Evolutionary conservation across 129 eudicot species (phyloP).

Genomic region (Smallanthus sonchifolius): DNA sequence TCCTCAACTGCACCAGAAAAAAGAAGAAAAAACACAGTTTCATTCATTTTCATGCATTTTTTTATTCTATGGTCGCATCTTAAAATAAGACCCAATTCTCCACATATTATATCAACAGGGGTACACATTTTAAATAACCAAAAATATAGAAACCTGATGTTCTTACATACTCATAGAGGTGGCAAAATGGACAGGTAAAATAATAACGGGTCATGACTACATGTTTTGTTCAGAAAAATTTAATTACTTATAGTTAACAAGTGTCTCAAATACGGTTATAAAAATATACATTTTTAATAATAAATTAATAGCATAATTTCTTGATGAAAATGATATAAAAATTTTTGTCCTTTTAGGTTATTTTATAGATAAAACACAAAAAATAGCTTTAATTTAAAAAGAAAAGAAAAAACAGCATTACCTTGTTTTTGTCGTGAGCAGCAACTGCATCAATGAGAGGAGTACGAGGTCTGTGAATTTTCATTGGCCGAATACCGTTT

Average conservation of each 20-base stretch:
- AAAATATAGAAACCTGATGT: neutral
- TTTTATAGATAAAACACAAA: neutral
- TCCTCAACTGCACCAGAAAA: constrained; percentile 54
- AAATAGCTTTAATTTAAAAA: neutral
- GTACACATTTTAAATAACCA: neutral
- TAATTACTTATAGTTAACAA: neutral
- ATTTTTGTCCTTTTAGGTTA: neutral
- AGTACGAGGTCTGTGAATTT: constrained; percentile 65
- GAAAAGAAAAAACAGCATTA: constrained; percentile 15
- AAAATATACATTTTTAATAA: neutral
- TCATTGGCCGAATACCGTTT: constrained; percentile 47
- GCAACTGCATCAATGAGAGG: constrained; percentile 79
- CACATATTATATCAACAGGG: neutral
- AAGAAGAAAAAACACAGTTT: neutral
- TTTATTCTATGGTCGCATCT: neutral
- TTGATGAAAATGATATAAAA: neutral
- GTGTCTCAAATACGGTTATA: neutral
- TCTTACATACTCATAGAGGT: neutral
- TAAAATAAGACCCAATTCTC: neutral
- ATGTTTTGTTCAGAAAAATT: no score
- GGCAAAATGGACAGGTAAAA: neutral
- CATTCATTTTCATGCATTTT: neutral
- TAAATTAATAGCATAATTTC: neutral
- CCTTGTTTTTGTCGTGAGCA: constrained; percentile 89
- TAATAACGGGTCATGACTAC: neutral